Conservation (phyloP, 2,329 filamentous ascomycete species). For the Chrysoporthe austroafricana region DNA sequence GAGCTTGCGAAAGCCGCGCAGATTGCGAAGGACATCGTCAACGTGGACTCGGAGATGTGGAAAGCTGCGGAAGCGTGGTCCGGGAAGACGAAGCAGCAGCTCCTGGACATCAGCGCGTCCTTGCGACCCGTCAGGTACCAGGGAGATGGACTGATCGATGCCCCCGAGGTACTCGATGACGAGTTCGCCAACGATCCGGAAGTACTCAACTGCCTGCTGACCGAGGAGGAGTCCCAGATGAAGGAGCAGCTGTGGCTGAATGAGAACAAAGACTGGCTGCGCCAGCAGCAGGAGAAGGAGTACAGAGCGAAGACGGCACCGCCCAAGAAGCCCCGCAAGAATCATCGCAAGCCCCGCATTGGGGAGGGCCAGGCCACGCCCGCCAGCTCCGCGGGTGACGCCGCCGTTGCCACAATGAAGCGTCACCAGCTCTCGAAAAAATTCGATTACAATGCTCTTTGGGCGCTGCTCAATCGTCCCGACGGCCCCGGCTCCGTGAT, state of each 20-base stretch:
- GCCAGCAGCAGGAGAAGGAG: conserved; percentile 81
- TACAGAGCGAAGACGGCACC: conserved; percentile 72
- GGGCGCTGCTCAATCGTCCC: conserved; percentile 56
- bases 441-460: conserved; percentile 72
- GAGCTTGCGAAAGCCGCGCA: conserved; percentile 70
- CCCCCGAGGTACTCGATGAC: conserved; percentile 71
- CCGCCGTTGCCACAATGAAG: conserved; percentile 69
- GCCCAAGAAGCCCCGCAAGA: conserved; percentile 60
- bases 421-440: conserved; percentile 72
- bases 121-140: conserved; percentile 53
- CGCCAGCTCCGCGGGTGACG: conserved; percentile 70
- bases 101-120: conserved; percentile 37
- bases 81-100: conserved; percentile 28
- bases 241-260: conserved; percentile 96
- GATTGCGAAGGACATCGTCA: conserved; percentile 71
- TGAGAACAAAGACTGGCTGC: conserved; percentile 91
- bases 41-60: conserved; percentile 53
- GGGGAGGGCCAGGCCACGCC: conserved; percentile 68
- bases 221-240: conserved; percentile 72
- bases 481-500: conserved; percentile 55
- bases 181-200: conserved; percentile 92
- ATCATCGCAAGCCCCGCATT: conserved; percentile 56
- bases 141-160: conserved; percentile 49
- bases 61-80: conserved; percentile 25
- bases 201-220: conserved; percentile 78